A percentile compares a stretch with the other conserved stretches of the same genome.
These are phyloP conservation scores for Orbilia oligospora DNA, from an alignment of 2,329 filamentous ascomycete genomes.

Conservation along the genomic window DNA sequence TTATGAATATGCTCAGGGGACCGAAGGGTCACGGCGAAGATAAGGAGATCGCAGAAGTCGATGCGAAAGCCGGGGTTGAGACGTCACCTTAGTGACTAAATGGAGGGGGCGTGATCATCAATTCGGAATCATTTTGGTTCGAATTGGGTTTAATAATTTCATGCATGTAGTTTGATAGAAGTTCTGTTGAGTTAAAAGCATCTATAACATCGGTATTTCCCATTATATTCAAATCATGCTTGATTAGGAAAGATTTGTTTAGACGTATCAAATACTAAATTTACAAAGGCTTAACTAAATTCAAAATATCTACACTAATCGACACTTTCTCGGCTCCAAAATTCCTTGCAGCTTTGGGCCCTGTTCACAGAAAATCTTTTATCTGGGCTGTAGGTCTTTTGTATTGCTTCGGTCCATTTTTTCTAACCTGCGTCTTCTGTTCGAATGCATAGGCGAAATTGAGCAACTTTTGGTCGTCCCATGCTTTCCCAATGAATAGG, in stretches of 20 bases:
- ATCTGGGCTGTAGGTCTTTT: conserved; percentile 35
- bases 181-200: too few species aligned
- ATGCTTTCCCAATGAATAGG: conserved; percentile 38
- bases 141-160: too few species aligned
- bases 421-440: conserved; percentile 50
- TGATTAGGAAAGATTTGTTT: too few species aligned
- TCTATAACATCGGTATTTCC: too few species aligned
- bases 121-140: too few species aligned
- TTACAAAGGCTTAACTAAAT: too few species aligned
- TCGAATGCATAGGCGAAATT: conserved; percentile 52
- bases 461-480: conserved; percentile 49
- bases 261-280: too few species aligned
- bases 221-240: too few species aligned
- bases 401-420: conserved; percentile 39
- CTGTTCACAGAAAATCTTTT: conserved; percentile 32
- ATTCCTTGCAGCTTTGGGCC: background rate
- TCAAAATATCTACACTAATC: background rate
- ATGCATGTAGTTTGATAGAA: too few species aligned
- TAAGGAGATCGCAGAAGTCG: conserved; percentile 49
- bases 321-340: background rate
- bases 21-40: conserved; percentile 37
- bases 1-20: conserved; percentile 39
- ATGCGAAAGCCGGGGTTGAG: conserved; percentile 40
- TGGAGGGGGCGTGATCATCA: too few species aligned
- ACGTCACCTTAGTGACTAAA: too few species aligned